Conservation (phyloP, 2,329 filamentous ascomycete genomes). For the Colletotrichum acutatum region DNA sequence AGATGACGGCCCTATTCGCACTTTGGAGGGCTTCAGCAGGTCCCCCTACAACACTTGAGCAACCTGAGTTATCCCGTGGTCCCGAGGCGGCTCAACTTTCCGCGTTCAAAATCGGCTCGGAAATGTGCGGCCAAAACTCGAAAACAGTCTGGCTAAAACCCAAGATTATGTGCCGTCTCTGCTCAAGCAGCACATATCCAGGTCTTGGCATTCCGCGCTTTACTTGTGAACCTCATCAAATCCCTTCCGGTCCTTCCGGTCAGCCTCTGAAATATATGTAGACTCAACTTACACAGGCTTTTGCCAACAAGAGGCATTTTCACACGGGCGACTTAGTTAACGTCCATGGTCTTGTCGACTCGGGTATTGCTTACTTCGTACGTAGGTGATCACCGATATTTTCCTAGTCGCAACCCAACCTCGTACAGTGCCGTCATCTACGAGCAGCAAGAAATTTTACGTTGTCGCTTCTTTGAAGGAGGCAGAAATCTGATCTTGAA, state of each 20-base stretch:
- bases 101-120: neutral
- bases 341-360: too few relatives aligned
- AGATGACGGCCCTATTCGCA: neutral
- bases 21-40: neutral
- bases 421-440: too few relatives aligned
- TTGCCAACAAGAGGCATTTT: neutral
- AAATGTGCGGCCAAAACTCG: neutral
- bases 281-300: neutral
- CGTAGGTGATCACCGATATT: too few relatives aligned
- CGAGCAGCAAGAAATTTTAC: neutral
- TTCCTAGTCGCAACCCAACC: too few relatives aligned
- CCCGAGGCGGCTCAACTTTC: neutral
- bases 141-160: too few relatives aligned
- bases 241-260: too few relatives aligned
- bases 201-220: too few relatives aligned
- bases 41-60: neutral
- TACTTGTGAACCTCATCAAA: neutral
- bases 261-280: neutral
- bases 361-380: too few relatives aligned
- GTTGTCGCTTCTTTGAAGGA: neutral
- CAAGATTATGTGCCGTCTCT: too few relatives aligned
- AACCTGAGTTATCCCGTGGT: neutral
- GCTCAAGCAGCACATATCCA: too few relatives aligned
- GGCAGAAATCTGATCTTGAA: neutral
- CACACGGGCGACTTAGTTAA: neutral